Evolutionary conservation across 176 grass and related monocot genomes (phyloP).

Genomic region (Thalia dealbata): DNA sequence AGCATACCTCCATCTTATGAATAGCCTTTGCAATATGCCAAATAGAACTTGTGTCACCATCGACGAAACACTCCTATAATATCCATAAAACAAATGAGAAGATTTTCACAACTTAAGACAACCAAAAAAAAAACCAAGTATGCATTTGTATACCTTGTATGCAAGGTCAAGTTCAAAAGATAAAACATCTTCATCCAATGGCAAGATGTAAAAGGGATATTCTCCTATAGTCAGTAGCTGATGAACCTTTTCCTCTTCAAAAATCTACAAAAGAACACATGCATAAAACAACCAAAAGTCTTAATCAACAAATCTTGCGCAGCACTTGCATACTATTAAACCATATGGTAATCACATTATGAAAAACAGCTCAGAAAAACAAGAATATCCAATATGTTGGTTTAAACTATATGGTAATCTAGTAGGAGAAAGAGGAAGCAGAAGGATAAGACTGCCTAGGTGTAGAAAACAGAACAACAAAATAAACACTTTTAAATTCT

Average conservation of each 20-base stretch:
- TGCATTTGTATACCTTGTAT: slow-evolving; percentile 43
- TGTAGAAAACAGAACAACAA: too few relatives aligned
- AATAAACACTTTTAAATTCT: too few relatives aligned
- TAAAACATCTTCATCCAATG: slow-evolving; percentile 83
- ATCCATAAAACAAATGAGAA: slow-evolving; percentile 16
- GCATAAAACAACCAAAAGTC: slow-evolving; percentile 5
- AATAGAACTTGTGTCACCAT: slow-evolving; percentile 90
- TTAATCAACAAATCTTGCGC: not conserved
- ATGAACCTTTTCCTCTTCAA: slow-evolving; percentile 93
- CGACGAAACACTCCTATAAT: slow-evolving; percentile 69
- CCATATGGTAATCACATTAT: not conserved
- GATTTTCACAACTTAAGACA: not conserved
- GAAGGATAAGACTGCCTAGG: too few relatives aligned
- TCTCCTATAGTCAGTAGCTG: slow-evolving; percentile 66
- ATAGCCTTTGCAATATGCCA: slow-evolving; percentile 97
- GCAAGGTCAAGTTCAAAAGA: slow-evolving; percentile 86
- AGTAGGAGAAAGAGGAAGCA: too few relatives aligned
- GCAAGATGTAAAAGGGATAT: slow-evolving; percentile 77
- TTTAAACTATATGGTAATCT: too few relatives aligned
- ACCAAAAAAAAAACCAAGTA: not conserved
- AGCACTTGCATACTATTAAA: too few relatives aligned
- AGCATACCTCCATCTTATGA: slow-evolving; percentile 82
- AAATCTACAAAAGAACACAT: slow-evolving; percentile 36
- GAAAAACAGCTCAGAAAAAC: not conserved
- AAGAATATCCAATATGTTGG: not conserved